These are phyloP conservation scores for Blastocystis sp. DNA, from an alignment of 352 stramenopile species.

Conservation along the genomic window DNA sequence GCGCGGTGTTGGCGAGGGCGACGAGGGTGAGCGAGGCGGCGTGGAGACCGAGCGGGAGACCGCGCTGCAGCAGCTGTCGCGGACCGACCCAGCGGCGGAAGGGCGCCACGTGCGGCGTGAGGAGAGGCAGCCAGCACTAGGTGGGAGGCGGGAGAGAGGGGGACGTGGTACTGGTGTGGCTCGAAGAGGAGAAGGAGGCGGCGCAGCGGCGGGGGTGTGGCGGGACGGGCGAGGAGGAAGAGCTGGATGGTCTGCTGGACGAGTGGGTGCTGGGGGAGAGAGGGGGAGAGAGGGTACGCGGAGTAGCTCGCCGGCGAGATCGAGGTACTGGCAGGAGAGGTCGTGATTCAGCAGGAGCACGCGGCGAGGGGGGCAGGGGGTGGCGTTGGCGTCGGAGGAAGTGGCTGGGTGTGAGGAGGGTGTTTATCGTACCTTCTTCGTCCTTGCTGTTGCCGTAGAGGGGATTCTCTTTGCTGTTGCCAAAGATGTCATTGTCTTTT, in stretches of 20 bases:
- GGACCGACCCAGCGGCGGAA: slow-evolving; percentile 35
- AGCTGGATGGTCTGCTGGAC: background rate
- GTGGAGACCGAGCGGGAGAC: background rate
- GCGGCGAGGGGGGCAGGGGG: too few relatives aligned
- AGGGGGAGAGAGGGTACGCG: too few relatives aligned
- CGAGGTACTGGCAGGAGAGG: background rate
- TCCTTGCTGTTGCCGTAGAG: too few relatives aligned
- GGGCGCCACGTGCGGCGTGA: background rate
- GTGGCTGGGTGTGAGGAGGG: background rate
- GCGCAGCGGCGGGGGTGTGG: background rate
- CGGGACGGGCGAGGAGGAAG: background rate
- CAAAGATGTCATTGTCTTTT: background rate
- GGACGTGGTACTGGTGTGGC: background rate
- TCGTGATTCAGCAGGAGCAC: slow-evolving; percentile 17
- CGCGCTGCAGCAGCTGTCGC: background rate
- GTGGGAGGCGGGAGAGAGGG: too few relatives aligned
- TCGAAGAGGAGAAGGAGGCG: background rate
- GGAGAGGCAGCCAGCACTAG: slow-evolving; percentile 4
- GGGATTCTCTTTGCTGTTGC: background rate
- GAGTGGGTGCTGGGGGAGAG: background rate
- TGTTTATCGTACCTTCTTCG: too few relatives aligned
- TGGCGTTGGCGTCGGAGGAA: background rate
- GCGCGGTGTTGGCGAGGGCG: background rate
- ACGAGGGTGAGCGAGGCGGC: background rate
- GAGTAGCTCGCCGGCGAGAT: too few relatives aligned